Percentiles rank a stretch among this genome's conserved stretches.
phyloP scores from a whole-genome alignment of 139 green algal genomes.

The Chlamydomonas sphaeroides region DNA sequence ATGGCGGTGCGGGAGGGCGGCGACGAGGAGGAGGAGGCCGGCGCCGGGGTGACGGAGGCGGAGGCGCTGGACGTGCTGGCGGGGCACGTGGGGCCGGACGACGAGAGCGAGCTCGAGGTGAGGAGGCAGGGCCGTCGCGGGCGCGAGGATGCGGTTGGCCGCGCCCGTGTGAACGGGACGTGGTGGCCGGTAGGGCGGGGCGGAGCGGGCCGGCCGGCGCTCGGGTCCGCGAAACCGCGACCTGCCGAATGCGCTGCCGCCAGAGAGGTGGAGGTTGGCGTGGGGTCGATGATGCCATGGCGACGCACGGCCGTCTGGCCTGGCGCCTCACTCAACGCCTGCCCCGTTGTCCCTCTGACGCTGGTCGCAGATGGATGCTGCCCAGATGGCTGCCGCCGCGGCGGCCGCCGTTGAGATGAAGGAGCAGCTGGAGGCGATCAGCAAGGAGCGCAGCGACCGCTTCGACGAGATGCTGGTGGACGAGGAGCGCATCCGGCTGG shows the following conservation, averaged over 20 bases:
- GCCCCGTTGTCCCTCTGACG: no score
- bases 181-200: no score
- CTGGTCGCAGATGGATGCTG: slow-evolving; percentile 6
- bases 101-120: slow-evolving; percentile 44
- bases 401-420: slow-evolving; percentile 68
- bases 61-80: slow-evolving; percentile 21
- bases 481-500: slow-evolving; percentile 84
- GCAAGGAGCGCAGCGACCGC: slow-evolving; percentile 72
- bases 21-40: slow-evolving; percentile 27
- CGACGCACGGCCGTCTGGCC: no score
- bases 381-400: slow-evolving; percentile 6
- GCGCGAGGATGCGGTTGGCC: no score
- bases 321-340: no score
- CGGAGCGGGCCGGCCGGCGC: not conserved
- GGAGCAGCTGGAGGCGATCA: slow-evolving; percentile 72
- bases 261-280: no score
- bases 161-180: no score
- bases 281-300: no score
- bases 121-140: not conserved
- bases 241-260: no score
- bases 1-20: slow-evolving; percentile 5
- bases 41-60: slow-evolving; percentile 42
- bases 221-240: no score
- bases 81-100: slow-evolving; percentile 39
- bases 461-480: slow-evolving; percentile 89